These are phyloP conservation scores for Zymoseptoria pseudotritici DNA, from an alignment of 2,329 filamentous ascomycete species.

Conservation along the genomic window DNA sequence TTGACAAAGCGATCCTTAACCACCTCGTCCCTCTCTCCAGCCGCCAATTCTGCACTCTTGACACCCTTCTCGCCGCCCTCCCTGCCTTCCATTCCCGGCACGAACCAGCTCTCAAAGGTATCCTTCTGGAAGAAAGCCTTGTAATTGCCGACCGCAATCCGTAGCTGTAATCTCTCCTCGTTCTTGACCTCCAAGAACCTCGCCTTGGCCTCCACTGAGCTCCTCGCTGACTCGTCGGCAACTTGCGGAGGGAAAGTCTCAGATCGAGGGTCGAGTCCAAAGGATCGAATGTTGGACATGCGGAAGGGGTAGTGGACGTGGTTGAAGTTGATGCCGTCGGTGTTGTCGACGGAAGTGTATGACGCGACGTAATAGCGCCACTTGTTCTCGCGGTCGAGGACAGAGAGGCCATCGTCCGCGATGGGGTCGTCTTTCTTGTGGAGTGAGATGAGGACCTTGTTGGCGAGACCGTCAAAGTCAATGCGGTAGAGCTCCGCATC, in stretches of 20 bases:
- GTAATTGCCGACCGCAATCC: constrained; percentile 39
- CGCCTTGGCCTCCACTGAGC: constrained; percentile 6
- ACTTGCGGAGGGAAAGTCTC: constrained; percentile 11
- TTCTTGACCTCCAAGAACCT: constrained; percentile 22
- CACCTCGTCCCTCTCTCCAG: constrained; percentile 29
- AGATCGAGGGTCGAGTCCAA: constrained; percentile 27
- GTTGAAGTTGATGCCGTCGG: constrained; percentile 39
- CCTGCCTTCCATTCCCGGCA: constrained; percentile 28
- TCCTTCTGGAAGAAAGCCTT: constrained; percentile 36
- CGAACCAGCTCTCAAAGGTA: constrained; percentile 37
- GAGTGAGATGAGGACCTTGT: constrained; percentile 67
- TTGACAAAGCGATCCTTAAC: constrained; percentile 37
- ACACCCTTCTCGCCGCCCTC: constrained; percentile 30
- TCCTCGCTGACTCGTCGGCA: constrained; percentile 2
- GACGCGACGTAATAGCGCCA: constrained; percentile 97
- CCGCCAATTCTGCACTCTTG: constrained; percentile 28
- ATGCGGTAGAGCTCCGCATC: constrained; percentile 88
- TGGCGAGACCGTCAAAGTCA: constrained; percentile 64
- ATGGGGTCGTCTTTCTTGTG: constrained; percentile 79
- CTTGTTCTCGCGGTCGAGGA: constrained; percentile 43
- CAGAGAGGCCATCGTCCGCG: constrained; percentile 58
- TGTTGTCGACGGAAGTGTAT: constrained; percentile 80
- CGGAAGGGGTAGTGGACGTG: constrained; percentile 35
- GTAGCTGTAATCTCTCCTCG: constrained; percentile 38
- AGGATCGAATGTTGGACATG: constrained; percentile 31